A percentile compares a stretch with the other conserved stretches of the same genome.
phyloP scores from a whole-genome alignment of 2,329 filamentous ascomycete genomes.

The Claviceps cyperi region DNA sequence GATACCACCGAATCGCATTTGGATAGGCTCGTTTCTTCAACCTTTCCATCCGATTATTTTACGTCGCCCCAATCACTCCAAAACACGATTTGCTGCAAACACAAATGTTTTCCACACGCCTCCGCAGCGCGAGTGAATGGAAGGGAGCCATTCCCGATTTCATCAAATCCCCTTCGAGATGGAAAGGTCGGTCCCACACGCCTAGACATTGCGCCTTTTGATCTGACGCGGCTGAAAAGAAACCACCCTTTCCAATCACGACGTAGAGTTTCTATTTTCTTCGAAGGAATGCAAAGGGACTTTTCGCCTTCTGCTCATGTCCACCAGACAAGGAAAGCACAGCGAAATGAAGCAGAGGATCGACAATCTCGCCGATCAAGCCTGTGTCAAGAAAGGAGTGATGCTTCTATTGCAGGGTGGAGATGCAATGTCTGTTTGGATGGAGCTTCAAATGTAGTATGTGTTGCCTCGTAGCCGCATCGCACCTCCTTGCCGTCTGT shows the following conservation, averaged over 20 bases:
- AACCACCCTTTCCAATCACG: slow-evolving; percentile 25
- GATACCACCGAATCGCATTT: neutral
- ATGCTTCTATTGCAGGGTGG: slow-evolving; percentile 27
- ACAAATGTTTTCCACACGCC: slow-evolving; percentile 24
- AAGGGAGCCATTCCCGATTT: slow-evolving; percentile 16
- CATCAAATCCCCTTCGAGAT: slow-evolving; percentile 6
- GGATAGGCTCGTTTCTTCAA: too few relatives aligned
- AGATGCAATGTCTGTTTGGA: slow-evolving; percentile 20
- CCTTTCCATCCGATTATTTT: too few relatives aligned
- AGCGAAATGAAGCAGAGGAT: slow-evolving; percentile 18
- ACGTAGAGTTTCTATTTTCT: slow-evolving; percentile 27
- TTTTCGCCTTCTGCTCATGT: slow-evolving; percentile 27
- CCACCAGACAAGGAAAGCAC: slow-evolving; percentile 21
- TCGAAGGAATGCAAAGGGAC: slow-evolving; percentile 1
- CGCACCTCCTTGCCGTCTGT: neutral
- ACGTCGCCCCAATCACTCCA: neutral
- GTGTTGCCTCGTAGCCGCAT: slow-evolving; percentile 8
- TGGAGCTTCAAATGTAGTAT: slow-evolving; percentile 31
- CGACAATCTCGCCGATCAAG: slow-evolving; percentile 25
- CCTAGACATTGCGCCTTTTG: neutral
- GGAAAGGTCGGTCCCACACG: slow-evolving; percentile 12
- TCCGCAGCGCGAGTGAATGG: slow-evolving; percentile 25
- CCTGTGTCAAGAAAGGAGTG: slow-evolving; percentile 24
- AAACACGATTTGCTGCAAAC: neutral
- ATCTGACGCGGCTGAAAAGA: slow-evolving; percentile 20